These are phyloP conservation scores for Smittium mucronatum DNA, from an alignment of 371 early-diverging fungal species.

Conservation along the genomic window DNA sequence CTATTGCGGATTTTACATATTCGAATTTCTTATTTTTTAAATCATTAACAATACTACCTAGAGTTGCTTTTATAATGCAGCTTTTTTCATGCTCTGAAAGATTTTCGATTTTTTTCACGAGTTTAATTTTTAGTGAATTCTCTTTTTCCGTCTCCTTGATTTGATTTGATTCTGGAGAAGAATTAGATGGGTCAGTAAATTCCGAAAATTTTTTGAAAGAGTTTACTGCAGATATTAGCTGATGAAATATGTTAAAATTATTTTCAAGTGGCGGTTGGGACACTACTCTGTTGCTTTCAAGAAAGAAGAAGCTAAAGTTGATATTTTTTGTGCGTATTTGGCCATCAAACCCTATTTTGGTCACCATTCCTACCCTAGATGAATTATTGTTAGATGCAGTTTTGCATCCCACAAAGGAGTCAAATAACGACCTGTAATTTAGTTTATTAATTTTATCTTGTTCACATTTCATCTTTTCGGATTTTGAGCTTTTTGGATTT, in stretches of 20 bases:
- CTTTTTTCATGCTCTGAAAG: not conserved
- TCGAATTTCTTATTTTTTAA: constrained; percentile 42
- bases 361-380: not conserved
- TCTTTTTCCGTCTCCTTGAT: not conserved
- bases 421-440: not conserved
- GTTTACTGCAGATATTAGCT: not conserved
- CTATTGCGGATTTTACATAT: constrained; percentile 79
- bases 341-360: constrained; percentile 30
- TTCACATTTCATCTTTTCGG: not conserved
- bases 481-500: not conserved
- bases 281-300: not conserved
- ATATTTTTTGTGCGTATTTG: not conserved
- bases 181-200: not conserved
- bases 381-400: not conserved
- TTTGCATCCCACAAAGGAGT: not conserved
- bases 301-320: not conserved
- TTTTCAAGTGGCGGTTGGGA: not conserved
- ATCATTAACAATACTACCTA: too few species aligned
- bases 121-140: not conserved
- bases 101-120: not conserved
- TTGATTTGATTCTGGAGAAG: not conserved
- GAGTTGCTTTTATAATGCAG: too few species aligned
- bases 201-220: not conserved
- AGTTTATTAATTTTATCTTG: not conserved
- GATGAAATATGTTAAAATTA: not conserved